These are phyloP conservation scores for Myrica gale DNA, from an alignment of 306 rosid species.

Conservation along the genomic window DNA sequence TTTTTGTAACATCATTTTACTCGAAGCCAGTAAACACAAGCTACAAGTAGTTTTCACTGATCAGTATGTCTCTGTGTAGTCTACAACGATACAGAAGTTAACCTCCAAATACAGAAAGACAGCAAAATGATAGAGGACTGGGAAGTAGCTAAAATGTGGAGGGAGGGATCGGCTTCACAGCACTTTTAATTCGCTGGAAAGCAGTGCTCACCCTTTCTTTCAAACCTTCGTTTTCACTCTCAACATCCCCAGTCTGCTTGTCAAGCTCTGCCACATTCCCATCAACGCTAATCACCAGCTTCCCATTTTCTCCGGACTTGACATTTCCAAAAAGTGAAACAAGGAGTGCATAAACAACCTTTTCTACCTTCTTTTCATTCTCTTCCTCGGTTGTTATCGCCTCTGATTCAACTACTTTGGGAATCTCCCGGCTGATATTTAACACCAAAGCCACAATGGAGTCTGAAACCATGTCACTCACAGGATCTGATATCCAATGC, in stretches of 20 bases:
- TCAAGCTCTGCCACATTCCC: constrained; percentile 76
- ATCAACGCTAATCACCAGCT: constrained; percentile 71
- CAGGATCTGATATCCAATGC: constrained; percentile 89
- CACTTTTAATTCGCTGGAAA: constrained; percentile 64
- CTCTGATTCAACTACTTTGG: constrained; percentile 71
- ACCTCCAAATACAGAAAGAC: neutral
- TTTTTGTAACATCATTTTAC: neutral
- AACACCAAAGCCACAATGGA: constrained; percentile 76
- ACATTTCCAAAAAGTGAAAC: constrained; percentile 82
- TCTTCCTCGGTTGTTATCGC: constrained; percentile 60
- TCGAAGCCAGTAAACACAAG: neutral
- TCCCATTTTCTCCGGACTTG: constrained; percentile 76
- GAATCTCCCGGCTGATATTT: constrained; percentile 67
- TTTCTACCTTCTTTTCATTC: constrained; percentile 67
- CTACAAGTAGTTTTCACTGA: neutral
- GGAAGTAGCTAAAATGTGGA: constrained; percentile 38
- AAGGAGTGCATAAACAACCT: constrained; percentile 72
- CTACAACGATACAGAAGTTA: neutral
- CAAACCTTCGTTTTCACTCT: constrained; percentile 84
- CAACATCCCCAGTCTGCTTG: constrained; percentile 80
- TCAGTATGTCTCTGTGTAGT: neutral
- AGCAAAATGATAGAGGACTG: neutral
- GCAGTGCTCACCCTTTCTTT: constrained; percentile 78
- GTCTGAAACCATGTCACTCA: constrained; percentile 88
- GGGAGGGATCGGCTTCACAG: constrained; percentile 81